Evolutionary conservation across 768 basidiomycete genomes (phyloP), one percentile per base, ranked within the genome.

Genomic region (Leccinellum albellum): DNA sequence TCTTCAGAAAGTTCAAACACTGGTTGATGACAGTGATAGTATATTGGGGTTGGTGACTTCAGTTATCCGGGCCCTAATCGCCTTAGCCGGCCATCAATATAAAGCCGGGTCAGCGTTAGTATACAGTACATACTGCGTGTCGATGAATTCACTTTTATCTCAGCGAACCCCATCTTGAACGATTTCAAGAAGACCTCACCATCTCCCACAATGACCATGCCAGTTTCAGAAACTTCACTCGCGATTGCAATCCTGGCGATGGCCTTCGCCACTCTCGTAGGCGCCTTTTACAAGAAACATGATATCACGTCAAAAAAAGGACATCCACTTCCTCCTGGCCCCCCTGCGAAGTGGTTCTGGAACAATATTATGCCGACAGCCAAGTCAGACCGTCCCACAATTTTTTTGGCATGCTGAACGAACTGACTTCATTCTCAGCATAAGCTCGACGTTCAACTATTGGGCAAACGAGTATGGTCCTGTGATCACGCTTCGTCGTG

Each of bases 401-500:
- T 33, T 23, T 33, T 42, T 3, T 17, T 12, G 29, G 3, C 3
- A 3, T 0, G 3, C 33, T 31, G 9, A 37, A 23, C 15, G 50
- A 1, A 64, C 21, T 23, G 8, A 0, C 3, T 14, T 29, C 5
- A 12, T 31, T 13, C 40, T 24, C 29, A 71, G 62, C 10, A 56
- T 66, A 31, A 56, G 67, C 28, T 44, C 58, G 13, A 66, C 64
- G 4, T 81, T 83, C 51, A 74, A 82, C 37, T 74, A 80, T 51
- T 82, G 82, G 78, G 81, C 79, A 2, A 70, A 80, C 49, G 59
- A 77, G 60, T 86, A 86, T 56, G 86, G 85, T 0, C 84, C 86
- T 0, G 76, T 86, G 0, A 79, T 85, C 56, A 75, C 79, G 0
- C 65, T 87, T 10, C 75, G 79, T 4, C 79, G 79, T 62, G 85